Evolutionary conservation across 495 filamentous ascomycete species (phyloP).

Genomic region (Viridothelium virens): DNA sequence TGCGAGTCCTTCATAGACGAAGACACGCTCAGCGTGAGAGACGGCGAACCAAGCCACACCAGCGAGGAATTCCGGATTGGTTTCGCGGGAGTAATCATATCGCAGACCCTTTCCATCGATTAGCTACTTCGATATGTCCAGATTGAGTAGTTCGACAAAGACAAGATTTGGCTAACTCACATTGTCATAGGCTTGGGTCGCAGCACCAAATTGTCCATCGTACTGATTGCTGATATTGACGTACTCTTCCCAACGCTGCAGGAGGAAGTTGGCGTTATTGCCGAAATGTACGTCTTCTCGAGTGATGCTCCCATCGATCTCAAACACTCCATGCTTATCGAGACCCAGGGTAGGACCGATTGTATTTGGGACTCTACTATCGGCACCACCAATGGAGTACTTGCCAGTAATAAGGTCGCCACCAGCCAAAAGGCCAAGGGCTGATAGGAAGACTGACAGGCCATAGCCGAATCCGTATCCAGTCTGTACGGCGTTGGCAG

Average conservation of each 20-base stretch:
- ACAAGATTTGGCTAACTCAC: background rate
- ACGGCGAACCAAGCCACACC: constrained; percentile 26
- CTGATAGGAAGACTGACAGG: constrained; percentile 24
- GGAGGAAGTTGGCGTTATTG: constrained; percentile 26
- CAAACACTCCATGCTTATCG: constrained; percentile 25
- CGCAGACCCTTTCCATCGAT: constrained; percentile 2
- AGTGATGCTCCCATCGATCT: constrained; percentile 27
- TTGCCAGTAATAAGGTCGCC: constrained; percentile 27
- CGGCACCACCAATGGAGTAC: constrained; percentile 25
- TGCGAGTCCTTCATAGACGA: constrained; percentile 25
- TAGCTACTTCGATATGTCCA: background rate
- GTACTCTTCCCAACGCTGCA: constrained; percentile 24
- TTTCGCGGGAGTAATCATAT: constrained; percentile 25
- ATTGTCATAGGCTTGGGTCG: constrained; percentile 18
- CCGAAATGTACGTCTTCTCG: constrained; percentile 27
- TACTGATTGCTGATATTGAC: constrained; percentile 19
- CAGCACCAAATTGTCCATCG: constrained; percentile 19
- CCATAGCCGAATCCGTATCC: constrained; percentile 25
- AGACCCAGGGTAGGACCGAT: constrained; percentile 24
- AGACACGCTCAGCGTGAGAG: constrained; percentile 26
- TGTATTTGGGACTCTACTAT: constrained; percentile 25
- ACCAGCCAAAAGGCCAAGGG: constrained; percentile 25
- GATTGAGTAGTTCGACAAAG: background rate
- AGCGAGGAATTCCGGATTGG: constrained; percentile 26
- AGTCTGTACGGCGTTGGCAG: constrained; percentile 26